Percentiles rank a stretch among this genome's conserved stretches.
Conservation (phyloP, 2,329 filamentous ascomycete species). For the Verticillium dahliae region DNA sequence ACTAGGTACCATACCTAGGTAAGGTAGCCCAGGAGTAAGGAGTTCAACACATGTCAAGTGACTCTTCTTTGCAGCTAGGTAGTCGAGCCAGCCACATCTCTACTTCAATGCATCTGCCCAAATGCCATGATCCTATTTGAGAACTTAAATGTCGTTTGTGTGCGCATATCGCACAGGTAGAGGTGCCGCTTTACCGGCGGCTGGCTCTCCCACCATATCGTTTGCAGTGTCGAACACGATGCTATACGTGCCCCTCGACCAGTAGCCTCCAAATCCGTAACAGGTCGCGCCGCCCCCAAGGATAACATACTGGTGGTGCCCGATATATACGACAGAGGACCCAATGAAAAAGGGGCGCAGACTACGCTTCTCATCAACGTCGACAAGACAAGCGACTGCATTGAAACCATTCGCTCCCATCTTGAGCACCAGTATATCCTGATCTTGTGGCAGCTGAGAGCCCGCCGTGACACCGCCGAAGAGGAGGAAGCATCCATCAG, state of each 20-base stretch:
- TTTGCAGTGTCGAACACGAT: conserved; percentile 18
- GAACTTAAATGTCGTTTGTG: not conserved
- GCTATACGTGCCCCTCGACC: conserved; percentile 58
- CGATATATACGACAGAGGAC: conserved; percentile 45
- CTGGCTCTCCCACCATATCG: not conserved
- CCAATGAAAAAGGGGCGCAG: conserved; percentile 65
- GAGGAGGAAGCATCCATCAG: conserved; percentile 21
- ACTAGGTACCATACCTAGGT: no score
- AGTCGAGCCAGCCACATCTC: no score
- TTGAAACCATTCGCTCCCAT: conserved; percentile 14
- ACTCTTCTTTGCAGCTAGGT: no score
- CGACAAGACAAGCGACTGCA: conserved; percentile 35
- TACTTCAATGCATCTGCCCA: no score
- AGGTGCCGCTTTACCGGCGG: not conserved
- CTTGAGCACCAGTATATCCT: conserved; percentile 41
- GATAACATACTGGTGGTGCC: conserved; percentile 48
- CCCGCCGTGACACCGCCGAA: conserved; percentile 37
- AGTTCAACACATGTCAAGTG: no score
- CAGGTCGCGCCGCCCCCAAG: conserved; percentile 79
- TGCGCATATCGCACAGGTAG: not conserved
- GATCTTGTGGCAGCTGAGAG: conserved; percentile 33
- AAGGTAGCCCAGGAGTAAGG: no score
- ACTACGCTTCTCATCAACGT: not conserved
- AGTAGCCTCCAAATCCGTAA: conserved; percentile 85
- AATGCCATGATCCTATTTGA: no score